A percentile compares a stretch with the other conserved stretches of the same genome.
Conservation (phyloP, 2,329 filamentous ascomycete species). For the Xylaria sp. region DNA sequence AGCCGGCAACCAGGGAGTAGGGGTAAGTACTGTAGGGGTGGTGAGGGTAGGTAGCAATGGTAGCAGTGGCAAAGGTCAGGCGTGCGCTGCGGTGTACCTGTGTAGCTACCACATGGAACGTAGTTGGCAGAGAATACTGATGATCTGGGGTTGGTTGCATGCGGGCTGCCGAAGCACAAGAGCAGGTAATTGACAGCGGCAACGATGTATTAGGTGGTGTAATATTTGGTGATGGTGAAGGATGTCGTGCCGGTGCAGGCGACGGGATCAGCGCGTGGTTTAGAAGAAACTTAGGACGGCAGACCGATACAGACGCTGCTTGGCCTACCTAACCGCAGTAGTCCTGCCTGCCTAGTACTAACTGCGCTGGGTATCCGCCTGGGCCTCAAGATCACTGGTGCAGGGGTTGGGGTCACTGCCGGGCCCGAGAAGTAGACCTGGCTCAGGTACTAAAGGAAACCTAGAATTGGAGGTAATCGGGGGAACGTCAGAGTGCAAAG, state of each 20-base stretch:
- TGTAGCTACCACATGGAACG: not conserved
- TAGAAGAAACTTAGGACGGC: slow-evolving; percentile 18
- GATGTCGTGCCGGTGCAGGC: slow-evolving; percentile 29
- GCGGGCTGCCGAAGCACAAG: slow-evolving; percentile 20
- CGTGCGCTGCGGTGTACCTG: slow-evolving; percentile 6
- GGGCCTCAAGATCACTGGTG: slow-evolving; percentile 16
- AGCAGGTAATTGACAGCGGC: slow-evolving; percentile 12
- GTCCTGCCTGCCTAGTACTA: too few relatives aligned
- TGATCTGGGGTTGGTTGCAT: slow-evolving; percentile 21
- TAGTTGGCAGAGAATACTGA: not conserved
- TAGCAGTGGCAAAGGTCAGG: slow-evolving; percentile 3
- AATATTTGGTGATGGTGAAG: slow-evolving; percentile 19
- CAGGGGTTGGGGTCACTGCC: slow-evolving; percentile 32
- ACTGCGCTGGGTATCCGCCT: slow-evolving; percentile 2
- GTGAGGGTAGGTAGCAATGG: not conserved
- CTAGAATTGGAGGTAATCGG: slow-evolving; percentile 12
- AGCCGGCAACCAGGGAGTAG: slow-evolving; percentile 1
- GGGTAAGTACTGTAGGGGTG: too few relatives aligned
- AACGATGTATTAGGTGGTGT: slow-evolving; percentile 2
- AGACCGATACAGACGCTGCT: slow-evolving; percentile 22
- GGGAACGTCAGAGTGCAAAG: slow-evolving; percentile 11
- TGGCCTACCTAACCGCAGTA: too few relatives aligned
- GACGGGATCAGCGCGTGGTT: slow-evolving; percentile 37
- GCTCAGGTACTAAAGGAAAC: slow-evolving; percentile 14
- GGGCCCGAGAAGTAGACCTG: slow-evolving; percentile 24